Conservation (phyloP, 2,329 filamentous ascomycete genomes). For the Colletotrichum coccodes region DNA sequence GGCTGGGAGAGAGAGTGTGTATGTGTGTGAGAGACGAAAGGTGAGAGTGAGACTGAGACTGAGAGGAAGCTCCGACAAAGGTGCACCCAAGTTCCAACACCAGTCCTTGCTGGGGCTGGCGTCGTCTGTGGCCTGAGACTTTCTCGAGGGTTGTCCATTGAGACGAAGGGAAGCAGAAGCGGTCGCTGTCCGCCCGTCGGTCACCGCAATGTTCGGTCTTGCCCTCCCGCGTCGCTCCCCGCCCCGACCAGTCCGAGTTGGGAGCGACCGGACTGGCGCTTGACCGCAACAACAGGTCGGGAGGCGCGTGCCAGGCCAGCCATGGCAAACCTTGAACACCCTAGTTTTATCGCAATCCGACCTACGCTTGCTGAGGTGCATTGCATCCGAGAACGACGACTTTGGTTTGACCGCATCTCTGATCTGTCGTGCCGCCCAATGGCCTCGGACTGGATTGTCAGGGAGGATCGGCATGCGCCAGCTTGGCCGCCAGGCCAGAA, state of each 20-base stretch:
- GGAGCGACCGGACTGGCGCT: slow-evolving; percentile 27
- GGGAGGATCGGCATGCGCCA: slow-evolving; percentile 28
- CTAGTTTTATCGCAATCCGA: not conserved
- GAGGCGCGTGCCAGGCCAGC: slow-evolving; percentile 29
- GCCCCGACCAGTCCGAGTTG: slow-evolving; percentile 33
- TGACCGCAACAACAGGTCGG: slow-evolving; percentile 33
- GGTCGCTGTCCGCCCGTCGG: not conserved
- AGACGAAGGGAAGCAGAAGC: not conserved
- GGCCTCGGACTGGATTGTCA: slow-evolving; percentile 30
- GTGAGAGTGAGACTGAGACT: not conserved
- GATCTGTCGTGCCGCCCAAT: slow-evolving; percentile 10
- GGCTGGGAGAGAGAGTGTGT: not conserved
- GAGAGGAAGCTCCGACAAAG: not conserved
- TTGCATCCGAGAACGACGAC: not conserved
- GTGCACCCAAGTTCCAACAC: not conserved
- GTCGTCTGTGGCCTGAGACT: not conserved
- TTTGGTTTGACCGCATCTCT: slow-evolving; percentile 25
- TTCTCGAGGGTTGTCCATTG: not conserved
- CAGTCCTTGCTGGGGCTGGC: not conserved
- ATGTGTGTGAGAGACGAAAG: too few species aligned
- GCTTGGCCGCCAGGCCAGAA: not conserved
- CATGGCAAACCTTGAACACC: not conserved
- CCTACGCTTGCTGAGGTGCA: not conserved
- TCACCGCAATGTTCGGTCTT: slow-evolving; percentile 20
- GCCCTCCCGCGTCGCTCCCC: slow-evolving; percentile 19